Evolutionary conservation across 805 yeast species (phyloP), one percentile per base, ranked within the genome.

Genomic region (Candida ficus): DNA sequence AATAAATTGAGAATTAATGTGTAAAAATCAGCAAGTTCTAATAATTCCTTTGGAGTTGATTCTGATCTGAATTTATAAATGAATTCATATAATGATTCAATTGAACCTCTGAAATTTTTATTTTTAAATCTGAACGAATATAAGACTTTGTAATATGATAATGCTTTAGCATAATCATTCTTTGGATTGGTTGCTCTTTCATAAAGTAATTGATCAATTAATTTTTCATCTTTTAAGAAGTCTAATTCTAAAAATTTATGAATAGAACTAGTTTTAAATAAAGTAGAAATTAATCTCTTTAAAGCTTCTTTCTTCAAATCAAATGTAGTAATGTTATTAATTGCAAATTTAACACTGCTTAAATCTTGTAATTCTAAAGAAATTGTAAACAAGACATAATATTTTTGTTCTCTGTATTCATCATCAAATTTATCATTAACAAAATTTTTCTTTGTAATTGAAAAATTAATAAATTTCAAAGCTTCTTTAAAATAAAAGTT

Each of bases 41-140:
- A 37, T 17, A 44, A 30, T 20, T 41, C 23, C 31, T 45, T 34
- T 26, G 45, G 38, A 18, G 11, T 33, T 4, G 35, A 33, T 2
- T 42, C 12, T 16, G 33, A 4, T 29, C 38, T 42, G 42, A 48
- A 45, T n/a, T 58, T 54, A 27, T 48, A 46, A 31, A 70, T 68
- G 45, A 64, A 68, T 29, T 69, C 60, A 44, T 69, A 67, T 28
- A 71, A 43, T 4, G 74, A 58, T 43, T 71, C 73, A 20, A 63
- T 55, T 2, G 75, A 67, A 17, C 76, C 77, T 41, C 83, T 62
- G 41, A 56, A 68, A 53, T 78, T 73, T 5, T 74, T 77, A 27
- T 68, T 67, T 37, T 64, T 65, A 28, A 71, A 53, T 43, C 80
- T 63, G 67, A 79, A 70, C 0, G 78, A 57, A 48, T 75, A 76